phyloP scores from a whole-genome alignment of 768 basidiomycete genomes.

The Mycena sanguinolenta region DNA sequence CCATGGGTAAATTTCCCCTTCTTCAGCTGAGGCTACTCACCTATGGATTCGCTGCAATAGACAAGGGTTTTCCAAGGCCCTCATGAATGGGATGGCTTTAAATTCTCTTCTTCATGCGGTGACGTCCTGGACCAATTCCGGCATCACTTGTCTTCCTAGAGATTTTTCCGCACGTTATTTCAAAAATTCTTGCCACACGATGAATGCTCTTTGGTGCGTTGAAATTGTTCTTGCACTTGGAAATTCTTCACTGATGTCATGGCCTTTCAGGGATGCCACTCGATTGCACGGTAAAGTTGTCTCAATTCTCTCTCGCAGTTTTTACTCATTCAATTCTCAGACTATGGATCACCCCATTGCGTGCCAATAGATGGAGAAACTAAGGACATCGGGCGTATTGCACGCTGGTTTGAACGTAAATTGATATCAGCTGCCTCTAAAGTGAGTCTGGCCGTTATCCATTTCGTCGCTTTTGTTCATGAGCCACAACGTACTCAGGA shows the following conservation, averaged over 20 bases:
- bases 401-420: neutral
- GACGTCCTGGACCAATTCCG: neutral
- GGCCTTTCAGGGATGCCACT: conserved; percentile 18
- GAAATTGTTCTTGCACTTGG: neutral
- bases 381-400: neutral
- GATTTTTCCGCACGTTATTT: conserved; percentile 21
- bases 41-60: neutral
- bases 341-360: neutral
- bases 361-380: conserved; percentile 1
- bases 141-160: neutral
- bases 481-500: conserved; percentile 8
- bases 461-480: neutral
- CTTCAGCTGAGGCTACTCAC: neutral
- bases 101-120: conserved; percentile 33
- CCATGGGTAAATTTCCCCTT: conserved; percentile 31
- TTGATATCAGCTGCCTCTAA: neutral
- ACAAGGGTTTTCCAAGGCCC: conserved; percentile 40
- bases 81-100: conserved; percentile 38
- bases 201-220: conserved; percentile 26
- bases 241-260: neutral
- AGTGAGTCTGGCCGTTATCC: neutral
- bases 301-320: neutral
- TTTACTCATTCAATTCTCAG: neutral
- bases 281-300: conserved; percentile 26
- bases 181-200: neutral